These are phyloP conservation scores for Calocera viscosa DNA, from an alignment of 768 basidiomycete species.

Conservation along the genomic window DNA sequence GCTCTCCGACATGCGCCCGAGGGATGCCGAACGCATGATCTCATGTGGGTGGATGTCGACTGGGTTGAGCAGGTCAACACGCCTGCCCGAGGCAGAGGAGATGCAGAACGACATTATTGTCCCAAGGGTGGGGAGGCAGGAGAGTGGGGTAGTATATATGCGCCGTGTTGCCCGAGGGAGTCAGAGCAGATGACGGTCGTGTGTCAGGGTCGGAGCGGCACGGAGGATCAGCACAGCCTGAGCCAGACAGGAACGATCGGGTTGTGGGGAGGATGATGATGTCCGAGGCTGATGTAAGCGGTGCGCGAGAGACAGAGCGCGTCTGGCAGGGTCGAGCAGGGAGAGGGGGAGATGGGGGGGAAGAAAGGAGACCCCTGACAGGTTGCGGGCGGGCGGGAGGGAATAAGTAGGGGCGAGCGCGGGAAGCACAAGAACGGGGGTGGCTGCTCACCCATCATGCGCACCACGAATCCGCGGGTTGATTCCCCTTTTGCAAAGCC, in stretches of 20 bases:
- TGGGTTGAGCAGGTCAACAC: slow-evolving; percentile 4
- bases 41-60: slow-evolving; percentile 3
- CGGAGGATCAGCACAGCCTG: slow-evolving; percentile 1
- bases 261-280: not conserved
- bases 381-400: not conserved
- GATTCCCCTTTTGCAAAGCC: not conserved
- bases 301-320: not conserved
- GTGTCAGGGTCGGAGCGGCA: slow-evolving; percentile 7
- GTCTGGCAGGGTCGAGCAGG: not conserved
- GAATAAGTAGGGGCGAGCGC: not conserved
- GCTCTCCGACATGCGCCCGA: not conserved
- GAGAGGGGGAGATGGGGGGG: not conserved
- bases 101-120: not conserved
- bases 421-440: not conserved
- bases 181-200: not conserved
- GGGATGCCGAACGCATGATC: not conserved
- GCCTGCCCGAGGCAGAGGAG: slow-evolving; percentile 6
- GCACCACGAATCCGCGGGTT: not conserved
- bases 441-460: not conserved
- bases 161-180: not conserved
- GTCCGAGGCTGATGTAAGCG: not conserved
- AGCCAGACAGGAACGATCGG: not conserved
- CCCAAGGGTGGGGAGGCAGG: not conserved
- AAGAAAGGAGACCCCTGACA: not conserved
- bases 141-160: not conserved